A percentile compares a stretch with the other conserved stretches of the same genome.
These are phyloP conservation scores for Chalciporus piperatus DNA, from an alignment of 768 basidiomycete species.

Conservation along the genomic window DNA sequence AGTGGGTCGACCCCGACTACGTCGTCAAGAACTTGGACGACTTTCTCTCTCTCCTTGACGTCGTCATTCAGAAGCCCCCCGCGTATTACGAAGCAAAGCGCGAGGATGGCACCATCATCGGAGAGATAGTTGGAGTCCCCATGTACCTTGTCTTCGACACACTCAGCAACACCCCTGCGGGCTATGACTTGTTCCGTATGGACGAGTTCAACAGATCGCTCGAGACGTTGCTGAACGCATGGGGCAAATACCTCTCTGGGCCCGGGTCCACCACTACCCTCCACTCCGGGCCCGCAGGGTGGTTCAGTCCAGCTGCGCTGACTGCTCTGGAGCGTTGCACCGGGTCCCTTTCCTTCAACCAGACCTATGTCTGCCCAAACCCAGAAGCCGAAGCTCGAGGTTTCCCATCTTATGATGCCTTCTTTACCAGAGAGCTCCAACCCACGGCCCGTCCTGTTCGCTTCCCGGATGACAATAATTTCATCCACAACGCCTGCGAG, in stretches of 20 bases:
- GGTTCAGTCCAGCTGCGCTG: neutral
- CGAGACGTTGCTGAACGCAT: neutral
- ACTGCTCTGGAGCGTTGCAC: neutral
- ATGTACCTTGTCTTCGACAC: constrained; percentile 17
- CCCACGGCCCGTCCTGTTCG: constrained; percentile 36
- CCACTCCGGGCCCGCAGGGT: neutral
- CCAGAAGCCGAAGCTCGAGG: constrained; percentile 23
- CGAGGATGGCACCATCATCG: constrained; percentile 4
- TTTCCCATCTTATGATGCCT: constrained; percentile 47
- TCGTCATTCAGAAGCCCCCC: neutral
- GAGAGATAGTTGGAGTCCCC: constrained; percentile 18
- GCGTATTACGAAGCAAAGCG: neutral
- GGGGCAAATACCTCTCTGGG: constrained; percentile 3
- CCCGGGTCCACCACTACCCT: constrained; percentile 6
- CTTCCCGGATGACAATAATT: constrained; percentile 9
- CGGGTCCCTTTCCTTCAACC: neutral
- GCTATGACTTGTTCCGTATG: constrained; percentile 14
- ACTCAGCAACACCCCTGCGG: constrained; percentile 23
- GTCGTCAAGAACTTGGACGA: neutral
- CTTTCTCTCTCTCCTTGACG: neutral
- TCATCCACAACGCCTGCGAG: constrained; percentile 54
- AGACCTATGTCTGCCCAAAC: neutral
- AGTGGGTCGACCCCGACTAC: constrained; percentile 3
- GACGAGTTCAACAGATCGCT: constrained; percentile 3
- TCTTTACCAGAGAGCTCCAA: constrained; percentile 46